These are phyloP conservation scores for Nannizzia gypsea DNA, from an alignment of 2,329 filamentous ascomycete species.

Conservation along the genomic window DNA sequence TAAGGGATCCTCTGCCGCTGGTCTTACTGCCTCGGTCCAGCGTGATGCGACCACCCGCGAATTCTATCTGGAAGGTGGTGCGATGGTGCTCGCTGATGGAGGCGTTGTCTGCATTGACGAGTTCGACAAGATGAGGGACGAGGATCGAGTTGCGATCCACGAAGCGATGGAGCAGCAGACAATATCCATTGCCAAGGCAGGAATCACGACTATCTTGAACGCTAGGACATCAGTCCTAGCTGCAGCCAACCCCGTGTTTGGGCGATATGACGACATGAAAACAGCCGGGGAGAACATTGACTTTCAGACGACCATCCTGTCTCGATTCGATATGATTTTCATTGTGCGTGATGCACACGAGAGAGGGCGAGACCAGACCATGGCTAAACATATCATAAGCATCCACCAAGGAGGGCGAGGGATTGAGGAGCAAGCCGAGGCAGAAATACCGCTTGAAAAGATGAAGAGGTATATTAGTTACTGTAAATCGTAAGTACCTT, in stretches of 20 bases:
- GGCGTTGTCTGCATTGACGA: conserved; percentile 98
- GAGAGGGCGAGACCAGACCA: conserved; percentile 75
- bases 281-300: conserved; percentile 97
- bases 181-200: conserved; percentile 96
- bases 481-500: conserved; percentile 68
- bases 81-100: conserved; percentile 94
- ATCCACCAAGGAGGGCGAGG: conserved; percentile 89
- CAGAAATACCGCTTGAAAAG: conserved; percentile 87
- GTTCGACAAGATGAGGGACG: conserved; percentile 99
- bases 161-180: conserved; percentile 99
- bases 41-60: conserved; percentile 83
- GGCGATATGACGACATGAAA: conserved; percentile 95
- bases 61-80: conserved; percentile 95
- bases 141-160: conserved; percentile 94
- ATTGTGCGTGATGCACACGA: conserved; percentile 95
- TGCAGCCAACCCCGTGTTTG: conserved; percentile 94
- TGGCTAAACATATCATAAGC: conserved; percentile 93
- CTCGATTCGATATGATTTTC: conserved; percentile 99
- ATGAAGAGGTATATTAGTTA: conserved; percentile 97
- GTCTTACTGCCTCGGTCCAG: conserved; percentile 94
- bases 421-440: conserved; percentile 67
- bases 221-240: conserved; percentile 89
- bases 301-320: conserved; percentile 96
- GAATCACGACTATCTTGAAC: conserved; percentile 96
- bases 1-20: conserved; percentile 92